Conservation (phyloP, 2,329 filamentous ascomycete genomes). For the Colletotrichum coccodes region DNA sequence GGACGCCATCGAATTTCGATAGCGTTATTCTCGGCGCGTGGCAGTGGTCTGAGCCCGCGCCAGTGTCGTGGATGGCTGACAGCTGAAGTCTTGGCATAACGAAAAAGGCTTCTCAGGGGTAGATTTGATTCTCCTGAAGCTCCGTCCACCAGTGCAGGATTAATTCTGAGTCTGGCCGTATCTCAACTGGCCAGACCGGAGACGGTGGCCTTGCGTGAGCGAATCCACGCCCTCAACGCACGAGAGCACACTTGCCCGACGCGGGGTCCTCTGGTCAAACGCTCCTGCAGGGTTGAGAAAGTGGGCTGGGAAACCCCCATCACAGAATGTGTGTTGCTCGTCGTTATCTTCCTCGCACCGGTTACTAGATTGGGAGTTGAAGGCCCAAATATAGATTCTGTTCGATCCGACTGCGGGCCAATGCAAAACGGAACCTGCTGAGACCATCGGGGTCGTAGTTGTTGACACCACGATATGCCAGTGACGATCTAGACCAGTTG, state of each 20-base stretch:
- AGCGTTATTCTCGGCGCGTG: slow-evolving; percentile 3
- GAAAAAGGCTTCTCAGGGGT: slow-evolving; percentile 21
- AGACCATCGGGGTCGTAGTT: not conserved
- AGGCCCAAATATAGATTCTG: slow-evolving; percentile 2
- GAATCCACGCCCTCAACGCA: no score
- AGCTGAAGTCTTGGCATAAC: slow-evolving; percentile 16
- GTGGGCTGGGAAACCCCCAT: not conserved
- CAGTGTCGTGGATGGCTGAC: slow-evolving; percentile 4
- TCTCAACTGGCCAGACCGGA: not conserved
- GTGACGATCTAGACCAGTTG: slow-evolving; percentile 8
- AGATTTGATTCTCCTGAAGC: slow-evolving; percentile 3
- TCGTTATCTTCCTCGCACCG: not conserved
- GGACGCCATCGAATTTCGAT: slow-evolving; percentile 9
- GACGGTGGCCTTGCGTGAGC: not conserved
- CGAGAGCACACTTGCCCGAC: not conserved
- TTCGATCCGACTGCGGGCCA: not conserved
- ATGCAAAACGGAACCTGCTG: not conserved
- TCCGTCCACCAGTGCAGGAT: not conserved
- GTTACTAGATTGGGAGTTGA: not conserved
- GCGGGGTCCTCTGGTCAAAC: not conserved
- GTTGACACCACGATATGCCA: not conserved
- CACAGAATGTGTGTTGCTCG: not conserved
- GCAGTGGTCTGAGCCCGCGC: slow-evolving; percentile 16
- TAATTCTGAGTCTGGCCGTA: not conserved
- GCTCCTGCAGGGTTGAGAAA: not conserved